Percentiles rank a stretch among this genome's conserved stretches.
Conservation (phyloP, 2,329 filamentous ascomycete genomes). For the Alternaria ethzedia region DNA sequence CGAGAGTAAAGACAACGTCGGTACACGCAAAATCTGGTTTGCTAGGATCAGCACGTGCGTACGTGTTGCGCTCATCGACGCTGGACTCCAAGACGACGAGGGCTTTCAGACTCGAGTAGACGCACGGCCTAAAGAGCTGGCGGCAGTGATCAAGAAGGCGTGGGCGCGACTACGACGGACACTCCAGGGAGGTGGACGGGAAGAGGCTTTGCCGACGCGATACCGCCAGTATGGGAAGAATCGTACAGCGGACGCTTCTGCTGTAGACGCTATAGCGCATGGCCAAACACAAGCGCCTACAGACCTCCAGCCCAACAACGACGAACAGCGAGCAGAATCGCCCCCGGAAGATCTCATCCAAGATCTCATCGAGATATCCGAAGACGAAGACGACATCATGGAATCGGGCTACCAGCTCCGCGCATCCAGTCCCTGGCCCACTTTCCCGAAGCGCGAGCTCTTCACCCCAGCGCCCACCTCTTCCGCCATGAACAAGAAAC, state of each 20-base stretch:
- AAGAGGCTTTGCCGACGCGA: not conserved
- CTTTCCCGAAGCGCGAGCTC: not conserved
- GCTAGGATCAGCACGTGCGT: not conserved
- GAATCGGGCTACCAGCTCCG: not conserved
- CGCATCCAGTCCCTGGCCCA: too few species aligned
- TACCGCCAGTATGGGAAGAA: not conserved
- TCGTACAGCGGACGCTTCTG: not conserved
- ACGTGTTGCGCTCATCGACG: not conserved
- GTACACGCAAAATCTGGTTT: not conserved
- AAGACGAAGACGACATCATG: not conserved
- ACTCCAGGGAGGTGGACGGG: not conserved
- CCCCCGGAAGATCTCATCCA: not conserved
- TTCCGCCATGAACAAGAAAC: not conserved
- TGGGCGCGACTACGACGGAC: not conserved
- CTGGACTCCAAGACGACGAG: not conserved
- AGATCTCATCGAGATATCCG: not conserved
- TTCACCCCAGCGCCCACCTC: not conserved
- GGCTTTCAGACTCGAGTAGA: not conserved
- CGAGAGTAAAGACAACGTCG: not conserved
- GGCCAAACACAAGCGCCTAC: not conserved
- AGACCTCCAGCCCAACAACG: accelerated
- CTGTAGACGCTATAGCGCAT: not conserved
- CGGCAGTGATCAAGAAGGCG: not conserved
- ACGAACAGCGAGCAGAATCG: not conserved
- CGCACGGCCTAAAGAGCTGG: not conserved